A percentile compares a stretch with the other conserved stretches of the same genome.
Conservation (phyloP, 805 yeast species). For the Kuraishia floccosa region DNA sequence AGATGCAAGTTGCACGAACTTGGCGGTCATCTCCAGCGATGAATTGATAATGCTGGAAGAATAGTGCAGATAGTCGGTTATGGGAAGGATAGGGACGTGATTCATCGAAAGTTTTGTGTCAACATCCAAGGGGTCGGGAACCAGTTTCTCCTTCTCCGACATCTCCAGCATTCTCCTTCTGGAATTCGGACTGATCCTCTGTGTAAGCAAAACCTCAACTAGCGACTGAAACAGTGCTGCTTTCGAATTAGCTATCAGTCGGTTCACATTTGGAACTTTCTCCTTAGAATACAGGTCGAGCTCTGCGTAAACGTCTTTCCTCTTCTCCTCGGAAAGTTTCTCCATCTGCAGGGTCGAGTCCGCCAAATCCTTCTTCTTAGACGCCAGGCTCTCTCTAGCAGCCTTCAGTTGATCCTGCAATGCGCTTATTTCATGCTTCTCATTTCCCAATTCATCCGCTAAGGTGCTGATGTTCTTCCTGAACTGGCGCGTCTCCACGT, state of each 20-base stretch:
- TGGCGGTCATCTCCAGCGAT: constrained; percentile 10
- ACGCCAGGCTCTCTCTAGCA: constrained; percentile 3
- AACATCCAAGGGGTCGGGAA: constrained; percentile 5
- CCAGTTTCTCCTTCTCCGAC: background rate
- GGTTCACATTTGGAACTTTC: constrained; percentile 6
- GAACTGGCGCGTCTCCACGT: constrained; percentile 13
- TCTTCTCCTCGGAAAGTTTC: constrained; percentile 1
- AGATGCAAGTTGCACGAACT: constrained; percentile 8
- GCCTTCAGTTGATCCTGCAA: constrained; percentile 4
- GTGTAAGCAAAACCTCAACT: constrained; percentile 5
- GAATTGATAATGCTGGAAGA: constrained; percentile 10
- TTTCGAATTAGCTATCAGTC: constrained; percentile 6
- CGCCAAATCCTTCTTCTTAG: constrained; percentile 1
- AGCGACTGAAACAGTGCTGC: constrained; percentile 8
- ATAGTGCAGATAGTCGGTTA: constrained; percentile 9
- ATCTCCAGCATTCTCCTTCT: constrained; percentile 4
- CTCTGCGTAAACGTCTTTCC: background rate
- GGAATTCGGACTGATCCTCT: constrained; percentile 1
- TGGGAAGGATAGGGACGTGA: constrained; percentile 15
- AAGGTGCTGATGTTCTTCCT: constrained; percentile 6
- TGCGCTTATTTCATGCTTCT: constrained; percentile 4
- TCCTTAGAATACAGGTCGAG: constrained; percentile 3
- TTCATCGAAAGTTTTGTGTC: constrained; percentile 7
- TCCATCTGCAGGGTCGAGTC: constrained; percentile 3
- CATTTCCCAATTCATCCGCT: constrained; percentile 3